These are phyloP conservation scores for Globisporangium uncinulatum DNA, from an alignment of 352 stramenopile species.

Conservation along the genomic window DNA sequence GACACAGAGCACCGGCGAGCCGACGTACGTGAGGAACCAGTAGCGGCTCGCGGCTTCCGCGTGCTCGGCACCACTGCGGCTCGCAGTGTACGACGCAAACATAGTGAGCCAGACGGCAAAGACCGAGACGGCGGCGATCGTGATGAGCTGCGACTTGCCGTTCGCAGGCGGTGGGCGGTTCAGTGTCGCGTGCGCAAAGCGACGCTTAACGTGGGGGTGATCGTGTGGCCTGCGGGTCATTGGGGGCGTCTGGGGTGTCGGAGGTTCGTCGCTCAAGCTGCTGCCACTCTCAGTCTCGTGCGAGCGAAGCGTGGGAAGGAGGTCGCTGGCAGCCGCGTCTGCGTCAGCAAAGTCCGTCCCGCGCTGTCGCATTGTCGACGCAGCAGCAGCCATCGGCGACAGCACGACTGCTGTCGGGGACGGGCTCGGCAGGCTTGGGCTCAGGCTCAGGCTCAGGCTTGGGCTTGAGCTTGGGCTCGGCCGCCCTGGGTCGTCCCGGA, in stretches of 20 bases:
- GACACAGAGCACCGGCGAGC: conserved; percentile 56
- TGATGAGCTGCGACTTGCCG: conserved; percentile 26
- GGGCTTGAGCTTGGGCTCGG: neutral
- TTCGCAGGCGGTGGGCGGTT: conserved; percentile 9
- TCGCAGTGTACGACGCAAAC: conserved; percentile 59
- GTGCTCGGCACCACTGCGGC: conserved; percentile 7
- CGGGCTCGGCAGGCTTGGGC: too few relatives aligned
- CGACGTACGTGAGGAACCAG: conserved; percentile 62
- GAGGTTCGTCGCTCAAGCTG: neutral
- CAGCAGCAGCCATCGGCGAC: neutral
- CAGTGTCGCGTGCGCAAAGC: conserved; percentile 10
- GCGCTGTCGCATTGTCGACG: conserved; percentile 11
- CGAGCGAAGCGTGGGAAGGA: neutral
- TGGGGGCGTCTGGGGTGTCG: neutral
- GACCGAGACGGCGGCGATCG: conserved; percentile 33
- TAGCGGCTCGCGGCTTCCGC: conserved; percentile 23
- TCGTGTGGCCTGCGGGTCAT: neutral
- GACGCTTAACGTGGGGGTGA: neutral
- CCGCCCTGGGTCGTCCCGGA: conserved; percentile 11
- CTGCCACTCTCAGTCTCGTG: neutral
- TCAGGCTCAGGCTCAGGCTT: neutral
- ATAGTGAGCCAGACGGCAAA: conserved; percentile 60
- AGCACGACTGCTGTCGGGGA: neutral
- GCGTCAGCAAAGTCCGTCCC: neutral
- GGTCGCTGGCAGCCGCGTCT: conserved; percentile 3